Evolutionary conservation across 2,329 filamentous ascomycete genomes (phyloP).

Genomic region (Trichoderma atroviride): DNA sequence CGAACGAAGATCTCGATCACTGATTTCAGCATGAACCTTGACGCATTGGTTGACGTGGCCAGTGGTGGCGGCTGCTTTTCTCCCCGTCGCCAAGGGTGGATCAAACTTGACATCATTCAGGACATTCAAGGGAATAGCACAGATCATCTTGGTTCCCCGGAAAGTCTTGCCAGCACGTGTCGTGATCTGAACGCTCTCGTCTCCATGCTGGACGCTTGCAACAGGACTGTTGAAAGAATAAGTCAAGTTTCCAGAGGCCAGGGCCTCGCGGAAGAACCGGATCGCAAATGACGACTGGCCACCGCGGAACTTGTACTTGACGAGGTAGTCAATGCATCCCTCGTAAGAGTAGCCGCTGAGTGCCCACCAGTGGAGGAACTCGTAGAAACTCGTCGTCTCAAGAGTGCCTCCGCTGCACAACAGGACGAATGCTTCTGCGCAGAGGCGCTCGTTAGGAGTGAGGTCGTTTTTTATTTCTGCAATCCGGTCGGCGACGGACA

Average conservation of each 20-base stretch:
- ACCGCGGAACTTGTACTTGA: constrained; percentile 19
- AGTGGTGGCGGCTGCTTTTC: constrained; percentile 15
- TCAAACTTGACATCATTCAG: constrained; percentile 19
- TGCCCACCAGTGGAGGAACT: constrained; percentile 22
- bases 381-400: constrained; percentile 22
- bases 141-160: constrained; percentile 14
- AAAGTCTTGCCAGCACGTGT: constrained; percentile 9
- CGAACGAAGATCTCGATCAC: constrained; percentile 18
- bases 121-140: constrained; percentile 19
- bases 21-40: constrained; percentile 22
- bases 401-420: constrained; percentile 17
- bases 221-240: constrained; percentile 20
- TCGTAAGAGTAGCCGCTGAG: constrained; percentile 20
- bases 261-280: constrained; percentile 15
- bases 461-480: constrained; percentile 15
- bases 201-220: constrained; percentile 11
- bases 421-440: constrained; percentile 12
- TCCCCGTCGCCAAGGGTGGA: background rate
- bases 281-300: constrained; percentile 20
- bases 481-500: constrained; percentile 18
- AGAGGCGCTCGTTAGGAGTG: constrained; percentile 18
- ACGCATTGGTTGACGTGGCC: constrained; percentile 21
- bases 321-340: constrained; percentile 19
- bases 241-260: constrained; percentile 10
- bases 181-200: constrained; percentile 8